Percentiles rank a stretch among this genome's conserved stretches.
Evolutionary conservation across 805 yeast species (phyloP).

Genomic region (Starmerella gropengiesseri): DNA sequence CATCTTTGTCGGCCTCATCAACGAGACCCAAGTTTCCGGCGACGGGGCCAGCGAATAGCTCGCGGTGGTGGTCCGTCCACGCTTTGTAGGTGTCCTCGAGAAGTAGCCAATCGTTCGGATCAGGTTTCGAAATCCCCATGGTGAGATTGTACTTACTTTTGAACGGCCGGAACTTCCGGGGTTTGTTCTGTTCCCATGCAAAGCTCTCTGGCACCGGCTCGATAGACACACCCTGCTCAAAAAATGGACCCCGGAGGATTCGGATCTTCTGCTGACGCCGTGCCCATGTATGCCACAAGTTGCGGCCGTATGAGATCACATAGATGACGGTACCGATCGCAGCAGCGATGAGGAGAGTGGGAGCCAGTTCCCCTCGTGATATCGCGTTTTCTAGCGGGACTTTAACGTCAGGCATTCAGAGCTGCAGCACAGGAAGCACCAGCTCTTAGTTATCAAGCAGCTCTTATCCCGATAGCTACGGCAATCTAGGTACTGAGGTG

Average conservation of each 20-base stretch:
- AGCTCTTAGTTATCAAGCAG: too few relatives aligned
- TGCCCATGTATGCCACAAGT: background rate
- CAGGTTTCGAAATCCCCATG: constrained; percentile 45
- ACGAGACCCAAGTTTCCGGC: constrained; percentile 15
- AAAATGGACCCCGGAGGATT: background rate
- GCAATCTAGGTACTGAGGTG: too few relatives aligned
- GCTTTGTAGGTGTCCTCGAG: constrained; percentile 50
- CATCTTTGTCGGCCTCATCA: constrained; percentile 13
- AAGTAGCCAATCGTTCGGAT: constrained; percentile 46
- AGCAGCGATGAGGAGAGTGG: too few relatives aligned
- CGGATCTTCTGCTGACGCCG: background rate
- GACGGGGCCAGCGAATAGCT: constrained; percentile 25
- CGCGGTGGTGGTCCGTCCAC: constrained; percentile 34
- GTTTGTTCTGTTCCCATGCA: constrained; percentile 3
- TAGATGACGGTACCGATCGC: too few relatives aligned
- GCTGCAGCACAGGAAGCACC: too few relatives aligned
- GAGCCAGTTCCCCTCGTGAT: too few relatives aligned
- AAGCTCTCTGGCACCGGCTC: constrained; percentile 1
- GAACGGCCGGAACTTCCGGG: constrained; percentile 40
- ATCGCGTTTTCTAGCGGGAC: too few relatives aligned
- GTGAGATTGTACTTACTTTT: constrained; percentile 49
- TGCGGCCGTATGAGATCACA: background rate
- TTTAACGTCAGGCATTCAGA: too few relatives aligned
- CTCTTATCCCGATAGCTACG: too few relatives aligned
- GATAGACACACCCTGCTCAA: background rate